These are phyloP conservation scores for Plantago major DNA, from an alignment of 257 asterid species.

Conservation along the genomic window DNA sequence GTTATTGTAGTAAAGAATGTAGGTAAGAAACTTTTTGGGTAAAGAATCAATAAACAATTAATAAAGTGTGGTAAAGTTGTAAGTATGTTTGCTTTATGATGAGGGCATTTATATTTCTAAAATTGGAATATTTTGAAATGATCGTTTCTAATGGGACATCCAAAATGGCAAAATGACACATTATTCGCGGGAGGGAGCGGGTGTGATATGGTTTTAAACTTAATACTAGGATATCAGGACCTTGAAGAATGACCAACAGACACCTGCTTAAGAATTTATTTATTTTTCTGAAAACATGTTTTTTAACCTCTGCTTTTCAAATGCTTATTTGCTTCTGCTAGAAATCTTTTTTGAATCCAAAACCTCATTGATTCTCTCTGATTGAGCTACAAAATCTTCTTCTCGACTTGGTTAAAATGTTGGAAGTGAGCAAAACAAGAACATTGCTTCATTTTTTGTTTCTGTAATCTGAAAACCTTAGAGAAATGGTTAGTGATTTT, in stretches of 20 bases:
- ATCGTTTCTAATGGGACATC: no score
- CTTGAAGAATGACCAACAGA: background rate
- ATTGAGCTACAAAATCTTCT: background rate
- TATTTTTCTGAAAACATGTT: background rate
- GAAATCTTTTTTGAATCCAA: background rate
- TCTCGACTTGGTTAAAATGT: background rate
- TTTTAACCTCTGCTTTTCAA: background rate
- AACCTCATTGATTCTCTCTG: background rate
- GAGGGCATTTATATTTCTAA: no score
- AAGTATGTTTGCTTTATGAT: no score
- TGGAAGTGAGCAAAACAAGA: background rate
- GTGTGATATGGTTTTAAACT: no score
- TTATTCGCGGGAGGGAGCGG: no score
- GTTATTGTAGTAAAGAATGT: no score
- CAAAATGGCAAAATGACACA: no score
- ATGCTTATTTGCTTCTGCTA: background rate
- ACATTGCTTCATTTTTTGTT: background rate
- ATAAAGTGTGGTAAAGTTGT: no score
- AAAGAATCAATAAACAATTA: no score
- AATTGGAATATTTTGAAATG: no score
- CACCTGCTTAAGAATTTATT: background rate
- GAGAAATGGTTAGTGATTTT: constrained; percentile 10
- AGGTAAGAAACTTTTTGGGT: no score
- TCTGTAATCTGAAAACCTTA: background rate
- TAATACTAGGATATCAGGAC: background rate